These are phyloP conservation scores for Colletotrichum acutatum DNA, from an alignment of 2,329 filamentous ascomycete species.

Conservation along the genomic window DNA sequence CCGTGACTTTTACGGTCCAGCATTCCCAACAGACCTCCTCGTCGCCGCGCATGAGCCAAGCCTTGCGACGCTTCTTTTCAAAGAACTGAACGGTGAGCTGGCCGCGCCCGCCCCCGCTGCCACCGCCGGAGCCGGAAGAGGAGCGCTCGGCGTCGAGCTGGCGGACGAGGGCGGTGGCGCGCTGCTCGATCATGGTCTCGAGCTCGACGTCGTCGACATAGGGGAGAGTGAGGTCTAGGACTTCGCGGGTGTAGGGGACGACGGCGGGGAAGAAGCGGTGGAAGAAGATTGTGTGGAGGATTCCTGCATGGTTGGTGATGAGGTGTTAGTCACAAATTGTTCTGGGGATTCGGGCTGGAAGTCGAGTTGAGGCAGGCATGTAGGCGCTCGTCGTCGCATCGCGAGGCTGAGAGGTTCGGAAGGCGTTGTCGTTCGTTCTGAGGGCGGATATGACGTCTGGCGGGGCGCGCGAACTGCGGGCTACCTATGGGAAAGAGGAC, in stretches of 20 bases:
- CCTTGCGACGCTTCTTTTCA: slow-evolving; percentile 87
- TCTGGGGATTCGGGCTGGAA: no score
- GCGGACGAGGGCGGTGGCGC: slow-evolving; percentile 81
- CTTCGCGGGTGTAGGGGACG: slow-evolving; percentile 83
- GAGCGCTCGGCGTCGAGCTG: slow-evolving; percentile 74
- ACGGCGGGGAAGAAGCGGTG: slow-evolving; percentile 95
- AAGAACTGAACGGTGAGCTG: slow-evolving; percentile 92
- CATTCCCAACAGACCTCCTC: slow-evolving; percentile 98
- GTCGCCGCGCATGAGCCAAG: slow-evolving; percentile 82
- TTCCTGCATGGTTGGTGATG: no score
- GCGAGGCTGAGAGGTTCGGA: neutral
- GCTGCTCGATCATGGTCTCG: slow-evolving; percentile 92
- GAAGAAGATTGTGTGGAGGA: slow-evolving; percentile 98
- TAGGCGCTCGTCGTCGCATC: no score
- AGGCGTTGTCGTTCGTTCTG: neutral
- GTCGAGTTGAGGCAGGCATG: no score
- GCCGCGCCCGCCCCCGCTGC: slow-evolving; percentile 71
- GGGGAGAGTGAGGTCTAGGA: slow-evolving; percentile 90
- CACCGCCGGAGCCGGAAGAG: slow-evolving; percentile 39
- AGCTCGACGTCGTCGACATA: slow-evolving; percentile 91
- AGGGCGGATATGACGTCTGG: slow-evolving; percentile 32
- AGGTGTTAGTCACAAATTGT: no score
- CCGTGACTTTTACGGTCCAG: slow-evolving; percentile 94
- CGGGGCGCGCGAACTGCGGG: slow-evolving; percentile 17
- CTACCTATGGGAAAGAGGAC: neutral